Evolutionary conservation across 768 basidiomycete species (phyloP), one percentile per base, ranked within the genome.

Genomic region (Suillus occidentalis): DNA sequence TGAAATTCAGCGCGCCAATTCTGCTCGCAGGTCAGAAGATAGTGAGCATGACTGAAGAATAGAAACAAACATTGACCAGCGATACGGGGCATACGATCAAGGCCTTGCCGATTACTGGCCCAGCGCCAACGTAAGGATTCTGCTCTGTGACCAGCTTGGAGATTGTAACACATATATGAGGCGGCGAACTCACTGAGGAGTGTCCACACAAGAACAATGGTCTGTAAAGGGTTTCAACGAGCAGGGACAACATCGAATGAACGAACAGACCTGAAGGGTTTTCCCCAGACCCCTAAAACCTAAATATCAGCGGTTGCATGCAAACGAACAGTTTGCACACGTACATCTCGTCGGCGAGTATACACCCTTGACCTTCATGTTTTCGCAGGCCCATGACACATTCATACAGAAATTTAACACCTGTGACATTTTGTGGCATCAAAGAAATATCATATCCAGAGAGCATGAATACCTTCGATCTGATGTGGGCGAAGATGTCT

Each of bases 1-100:
- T 90, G 84, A 72, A 99, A 95, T 75, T 99, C 97, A 49, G 87
- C 89, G 73, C 87, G 90, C 97, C 97, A 99, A 73, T 98, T 99
- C 89, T 97, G 50, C 18, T 36, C 56, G 28, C 56, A 67, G 53
- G 40, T 47, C 39, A 40, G 20, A 5, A 66, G 12, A 69, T 28
- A 63, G 36, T 16, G 40, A 20, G 14, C 57, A 36, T 22, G 12
- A n/a, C n/a, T 36, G 20, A 39, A 43, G 61, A 36, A 52, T n/a
- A 43, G 9, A 56, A 45, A 73, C 85, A 67, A 70, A 94, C 94
- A 66, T 88, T 91, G 68, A 96, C 81, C 39, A 99, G 80, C 14
- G 95, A 90, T 14, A 97, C 97, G 0, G 97, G 97, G 72, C 97
- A 97, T 39, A 95, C 97, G 66, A 99, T 89, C 63, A 99, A 79